Percentiles rank a stretch among this genome's conserved stretches.
Evolutionary conservation across 306 rosid genomes (phyloP).

Genomic region (peach (Prunus persica)): DNA sequence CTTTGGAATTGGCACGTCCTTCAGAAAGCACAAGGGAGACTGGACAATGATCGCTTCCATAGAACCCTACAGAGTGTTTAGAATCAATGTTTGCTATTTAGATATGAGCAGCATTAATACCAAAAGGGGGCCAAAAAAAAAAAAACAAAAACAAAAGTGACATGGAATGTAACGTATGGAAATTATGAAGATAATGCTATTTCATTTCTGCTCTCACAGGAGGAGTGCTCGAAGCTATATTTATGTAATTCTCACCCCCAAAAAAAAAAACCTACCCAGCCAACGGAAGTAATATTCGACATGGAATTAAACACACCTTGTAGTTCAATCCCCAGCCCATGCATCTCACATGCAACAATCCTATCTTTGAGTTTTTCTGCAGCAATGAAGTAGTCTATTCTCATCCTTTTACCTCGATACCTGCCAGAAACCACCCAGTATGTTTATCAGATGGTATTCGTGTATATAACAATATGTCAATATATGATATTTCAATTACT

Average conservation of each 20-base stretch:
- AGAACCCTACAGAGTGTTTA: constrained; percentile 55
- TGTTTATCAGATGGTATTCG: constrained; percentile 1
- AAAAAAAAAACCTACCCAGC: not conserved
- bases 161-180: not conserved
- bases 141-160: not conserved
- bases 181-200: not conserved
- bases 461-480: constrained; percentile 8
- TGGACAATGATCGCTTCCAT: constrained; percentile 97
- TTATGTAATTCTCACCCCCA: not conserved
- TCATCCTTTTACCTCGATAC: constrained; percentile 97
- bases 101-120: not conserved
- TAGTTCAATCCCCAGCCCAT: constrained; percentile 83
- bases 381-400: constrained; percentile 83
- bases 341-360: constrained; percentile 82
- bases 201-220: not conserved
- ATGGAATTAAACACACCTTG: constrained; percentile 48
- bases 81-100: constrained; percentile 21
- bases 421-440: constrained; percentile 44
- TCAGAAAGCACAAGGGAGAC: constrained; percentile 73
- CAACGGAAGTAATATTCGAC: constrained; percentile 1
- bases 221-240: not conserved
- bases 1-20: constrained; percentile 30
- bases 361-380: constrained; percentile 64
- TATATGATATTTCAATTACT: constrained; percentile 16
- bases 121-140: too few species aligned